phyloP scores from a whole-genome alignment of 1,284 basidiomycete species.

The Tilletia walkeri region DNA sequence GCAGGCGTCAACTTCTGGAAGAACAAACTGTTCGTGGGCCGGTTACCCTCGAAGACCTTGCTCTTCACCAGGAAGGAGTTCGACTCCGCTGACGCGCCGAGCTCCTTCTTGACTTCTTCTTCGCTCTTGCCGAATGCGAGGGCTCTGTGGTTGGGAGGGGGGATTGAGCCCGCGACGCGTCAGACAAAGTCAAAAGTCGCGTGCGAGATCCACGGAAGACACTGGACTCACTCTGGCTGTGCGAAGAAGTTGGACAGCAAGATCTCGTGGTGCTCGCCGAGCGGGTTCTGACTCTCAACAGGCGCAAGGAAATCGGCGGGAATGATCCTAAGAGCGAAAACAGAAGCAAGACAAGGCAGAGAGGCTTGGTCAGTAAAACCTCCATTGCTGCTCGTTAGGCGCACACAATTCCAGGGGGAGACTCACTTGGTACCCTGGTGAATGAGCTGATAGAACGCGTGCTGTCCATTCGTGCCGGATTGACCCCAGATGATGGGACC shows the following conservation, averaged over 20 bases:
- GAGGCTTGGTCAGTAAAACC: constrained; percentile 44
- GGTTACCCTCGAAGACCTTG: constrained; percentile 97
- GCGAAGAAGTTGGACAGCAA: constrained; percentile 97
- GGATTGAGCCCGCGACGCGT: background rate
- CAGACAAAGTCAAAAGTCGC: too few relatives aligned
- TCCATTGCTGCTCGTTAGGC: too few relatives aligned
- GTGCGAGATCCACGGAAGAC: too few relatives aligned
- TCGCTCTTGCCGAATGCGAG: constrained; percentile 97
- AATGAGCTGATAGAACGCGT: constrained; percentile 98
- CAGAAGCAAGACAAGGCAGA: background rate
- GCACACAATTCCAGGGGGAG: background rate
- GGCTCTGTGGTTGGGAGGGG: constrained; percentile 58
- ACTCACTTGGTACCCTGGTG: constrained; percentile 65
- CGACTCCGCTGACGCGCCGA: constrained; percentile 66
- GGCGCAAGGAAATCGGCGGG: constrained; percentile 92
- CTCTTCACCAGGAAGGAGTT: constrained; percentile 86
- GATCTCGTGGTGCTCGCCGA: constrained; percentile 87
- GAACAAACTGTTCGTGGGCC: constrained; percentile 93
- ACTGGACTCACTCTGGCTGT: constrained; percentile 68
- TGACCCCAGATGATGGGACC: constrained; percentile 99
- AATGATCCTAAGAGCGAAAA: constrained; percentile 65
- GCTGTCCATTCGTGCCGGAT: constrained; percentile 95
- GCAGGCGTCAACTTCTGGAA: constrained; percentile 89
- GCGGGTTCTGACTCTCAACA: constrained; percentile 87
- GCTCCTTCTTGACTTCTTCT: constrained; percentile 77